Evolutionary conservation across 1,139 yeast species (phyloP).

Genomic region (Debaryomyces fabryi): DNA sequence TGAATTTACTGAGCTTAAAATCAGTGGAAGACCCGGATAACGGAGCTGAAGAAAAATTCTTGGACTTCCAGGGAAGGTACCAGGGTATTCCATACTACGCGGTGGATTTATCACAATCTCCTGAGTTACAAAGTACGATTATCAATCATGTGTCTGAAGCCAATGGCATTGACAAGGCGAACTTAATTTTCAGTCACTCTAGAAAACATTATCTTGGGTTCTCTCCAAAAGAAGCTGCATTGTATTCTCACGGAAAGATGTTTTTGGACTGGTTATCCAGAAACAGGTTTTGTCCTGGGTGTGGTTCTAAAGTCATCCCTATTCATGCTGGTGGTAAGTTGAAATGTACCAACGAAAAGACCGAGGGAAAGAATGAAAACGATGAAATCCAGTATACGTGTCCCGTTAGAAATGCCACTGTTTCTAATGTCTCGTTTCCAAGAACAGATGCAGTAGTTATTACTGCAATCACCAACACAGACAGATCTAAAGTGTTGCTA

Average conservation of each 20-base stretch:
- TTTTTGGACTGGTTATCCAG: conserved; percentile 83
- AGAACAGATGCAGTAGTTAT: conserved; percentile 89
- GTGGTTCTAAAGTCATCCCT: conserved; percentile 72
- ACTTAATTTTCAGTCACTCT: conserved; percentile 34
- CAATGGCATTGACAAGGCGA: conserved; percentile 14
- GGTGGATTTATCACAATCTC: conserved; percentile 57
- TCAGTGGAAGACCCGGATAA: conserved; percentile 23
- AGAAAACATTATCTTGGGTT: conserved; percentile 41
- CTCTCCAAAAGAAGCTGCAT: conserved; percentile 55
- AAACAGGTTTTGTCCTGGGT: conserved; percentile 83
- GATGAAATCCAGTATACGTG: conserved; percentile 32
- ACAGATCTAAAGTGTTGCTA: conserved; percentile 64
- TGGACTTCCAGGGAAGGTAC: conserved; percentile 53
- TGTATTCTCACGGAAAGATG: conserved; percentile 82
- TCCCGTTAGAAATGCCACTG: conserved; percentile 56
- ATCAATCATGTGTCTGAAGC: conserved; percentile 20
- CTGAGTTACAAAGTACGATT: conserved; percentile 27
- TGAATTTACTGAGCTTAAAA: conserved; percentile 33
- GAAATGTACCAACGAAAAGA: conserved; percentile 50
- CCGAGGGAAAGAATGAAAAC: conserved; percentile 17
- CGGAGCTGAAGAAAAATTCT: conserved; percentile 30
- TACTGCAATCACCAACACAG: conserved; percentile 69
- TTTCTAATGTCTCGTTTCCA: conserved; percentile 77
- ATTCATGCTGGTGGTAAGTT: conserved; percentile 85
- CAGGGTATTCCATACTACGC: conserved; percentile 79